Percentiles rank a stretch among this genome's conserved stretches.
Evolutionary conservation across 768 basidiomycete genomes (phyloP).

Genomic region (Leccinum subgranulosum): DNA sequence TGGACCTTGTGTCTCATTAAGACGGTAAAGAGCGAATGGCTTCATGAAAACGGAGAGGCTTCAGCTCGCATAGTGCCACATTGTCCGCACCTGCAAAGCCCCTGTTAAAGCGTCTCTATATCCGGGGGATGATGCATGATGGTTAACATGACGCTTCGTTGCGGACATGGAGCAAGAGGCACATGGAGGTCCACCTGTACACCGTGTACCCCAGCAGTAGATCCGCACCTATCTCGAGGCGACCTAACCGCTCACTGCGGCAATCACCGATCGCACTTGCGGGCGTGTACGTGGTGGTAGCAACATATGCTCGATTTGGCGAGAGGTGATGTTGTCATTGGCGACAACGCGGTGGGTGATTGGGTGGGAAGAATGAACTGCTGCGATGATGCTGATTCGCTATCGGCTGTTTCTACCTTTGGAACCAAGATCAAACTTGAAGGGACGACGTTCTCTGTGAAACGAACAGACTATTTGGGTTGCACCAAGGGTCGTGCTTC

Average conservation of each 20-base stretch:
- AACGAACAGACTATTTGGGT: neutral
- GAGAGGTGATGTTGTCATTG: constrained; percentile 8
- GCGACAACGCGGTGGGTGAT: constrained; percentile 6
- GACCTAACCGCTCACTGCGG: constrained; percentile 2
- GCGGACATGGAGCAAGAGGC: neutral
- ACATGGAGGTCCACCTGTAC: neutral
- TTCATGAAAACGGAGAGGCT: neutral
- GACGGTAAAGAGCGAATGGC: constrained; percentile 11
- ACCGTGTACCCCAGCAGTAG: neutral
- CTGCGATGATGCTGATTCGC: constrained; percentile 1
- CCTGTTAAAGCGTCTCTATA: neutral
- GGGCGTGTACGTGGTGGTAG: neutral
- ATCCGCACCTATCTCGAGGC: neutral
- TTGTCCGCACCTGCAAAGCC: neutral
- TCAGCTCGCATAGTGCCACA: neutral
- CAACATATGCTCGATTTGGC: neutral
- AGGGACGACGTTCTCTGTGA: neutral
- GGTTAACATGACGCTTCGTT: constrained; percentile 9
- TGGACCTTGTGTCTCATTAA: neutral
- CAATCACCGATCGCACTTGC: constrained; percentile 11
- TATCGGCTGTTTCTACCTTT: neutral
- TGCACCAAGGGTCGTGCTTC: neutral
- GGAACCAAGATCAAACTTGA: constrained; percentile 3
- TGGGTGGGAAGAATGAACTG: neutral
- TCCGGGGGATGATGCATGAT: neutral